A percentile compares a stretch with the other conserved stretches of the same genome.
These are phyloP conservation scores for Grigorovia yakushimaensis DNA, from an alignment of 805 yeast genomes.

Conservation along the genomic window DNA sequence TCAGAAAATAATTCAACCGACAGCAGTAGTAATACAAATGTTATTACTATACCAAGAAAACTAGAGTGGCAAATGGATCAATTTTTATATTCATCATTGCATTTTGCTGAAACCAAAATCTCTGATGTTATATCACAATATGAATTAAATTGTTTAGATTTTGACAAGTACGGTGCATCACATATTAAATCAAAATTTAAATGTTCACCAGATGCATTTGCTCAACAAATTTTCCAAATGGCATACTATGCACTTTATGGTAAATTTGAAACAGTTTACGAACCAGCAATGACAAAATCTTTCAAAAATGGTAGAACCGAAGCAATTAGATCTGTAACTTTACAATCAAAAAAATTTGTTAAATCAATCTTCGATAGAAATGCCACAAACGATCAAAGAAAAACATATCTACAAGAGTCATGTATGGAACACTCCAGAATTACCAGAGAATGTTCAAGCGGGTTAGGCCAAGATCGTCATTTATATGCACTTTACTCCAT, in stretches of 20 bases:
- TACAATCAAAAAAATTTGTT: conserved; percentile 71
- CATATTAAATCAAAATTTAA: conserved; percentile 68
- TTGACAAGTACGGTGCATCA: conserved; percentile 57
- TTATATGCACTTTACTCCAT: conserved; percentile 78
- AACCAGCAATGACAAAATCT: conserved; percentile 90
- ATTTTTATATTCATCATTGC: conserved; percentile 65
- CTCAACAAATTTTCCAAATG: conserved; percentile 89
- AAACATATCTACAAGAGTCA: conserved; percentile 52
- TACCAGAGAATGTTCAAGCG: conserved; percentile 60
- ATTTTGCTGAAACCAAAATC: conserved; percentile 85
- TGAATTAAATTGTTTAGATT: conserved; percentile 75
- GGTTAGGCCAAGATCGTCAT: conserved; percentile 89
- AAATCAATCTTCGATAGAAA: conserved; percentile 72
- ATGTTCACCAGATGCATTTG: conserved; percentile 88
- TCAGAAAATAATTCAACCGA: neutral
- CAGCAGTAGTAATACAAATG: conserved; percentile 25
- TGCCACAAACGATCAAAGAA: conserved; percentile 45
- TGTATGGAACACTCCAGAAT: conserved; percentile 59
- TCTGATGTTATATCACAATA: conserved; percentile 83
- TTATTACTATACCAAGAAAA: conserved; percentile 69
- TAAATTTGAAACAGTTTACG: conserved; percentile 86
- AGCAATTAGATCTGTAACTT: conserved; percentile 77
- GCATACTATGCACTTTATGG: conserved; percentile 89
- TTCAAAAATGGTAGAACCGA: conserved; percentile 89
- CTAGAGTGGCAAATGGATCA: conserved; percentile 80